phyloP scores from a whole-genome alignment of 352 stramenopile species.

The Pythium dissimile region DNA sequence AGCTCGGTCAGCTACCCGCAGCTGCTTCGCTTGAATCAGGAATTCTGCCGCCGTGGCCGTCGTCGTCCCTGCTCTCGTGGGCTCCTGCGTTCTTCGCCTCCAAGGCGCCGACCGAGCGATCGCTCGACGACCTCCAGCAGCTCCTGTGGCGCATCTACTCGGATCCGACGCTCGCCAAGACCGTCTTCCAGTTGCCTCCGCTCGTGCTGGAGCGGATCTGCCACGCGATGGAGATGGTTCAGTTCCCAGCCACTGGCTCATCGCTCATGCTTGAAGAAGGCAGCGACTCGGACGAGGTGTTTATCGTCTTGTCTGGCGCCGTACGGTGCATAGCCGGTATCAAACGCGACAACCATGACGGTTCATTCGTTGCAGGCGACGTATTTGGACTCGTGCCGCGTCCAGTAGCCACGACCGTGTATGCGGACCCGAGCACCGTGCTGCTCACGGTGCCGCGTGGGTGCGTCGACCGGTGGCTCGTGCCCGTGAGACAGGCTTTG shows the following conservation, averaged over 20 bases:
- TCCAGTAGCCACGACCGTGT: constrained; percentile 5
- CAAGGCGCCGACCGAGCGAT: constrained; percentile 6
- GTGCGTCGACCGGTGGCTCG: constrained; percentile 45
- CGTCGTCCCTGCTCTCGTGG: constrained; percentile 1
- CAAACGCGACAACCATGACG: neutral
- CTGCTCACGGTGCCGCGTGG: constrained; percentile 31
- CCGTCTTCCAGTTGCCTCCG: constrained; percentile 55
- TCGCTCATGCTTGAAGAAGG: constrained; percentile 22
- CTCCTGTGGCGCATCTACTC: constrained; percentile 32
- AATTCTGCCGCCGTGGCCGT: neutral
- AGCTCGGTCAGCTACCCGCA: neutral
- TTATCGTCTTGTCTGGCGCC: constrained; percentile 35
- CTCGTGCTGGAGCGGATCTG: constrained; percentile 49
- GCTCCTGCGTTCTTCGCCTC: constrained; percentile 12
- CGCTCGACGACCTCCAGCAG: constrained; percentile 21
- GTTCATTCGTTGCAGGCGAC: constrained; percentile 13
- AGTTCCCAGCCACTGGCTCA: constrained; percentile 8
- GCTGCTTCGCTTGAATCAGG: neutral
- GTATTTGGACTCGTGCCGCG: constrained; percentile 13
- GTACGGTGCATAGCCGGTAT: neutral
- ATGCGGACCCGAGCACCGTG: constrained; percentile 31
- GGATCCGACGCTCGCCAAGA: constrained; percentile 29
- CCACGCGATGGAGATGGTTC: constrained; percentile 37
- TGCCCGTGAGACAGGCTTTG: constrained; percentile 25
- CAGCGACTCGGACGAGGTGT: constrained; percentile 23